Base-by-base conservation (phyloP, 2,329 filamentous ascomycete species). In the Cladosporium austrohemisphaericum region DNA sequence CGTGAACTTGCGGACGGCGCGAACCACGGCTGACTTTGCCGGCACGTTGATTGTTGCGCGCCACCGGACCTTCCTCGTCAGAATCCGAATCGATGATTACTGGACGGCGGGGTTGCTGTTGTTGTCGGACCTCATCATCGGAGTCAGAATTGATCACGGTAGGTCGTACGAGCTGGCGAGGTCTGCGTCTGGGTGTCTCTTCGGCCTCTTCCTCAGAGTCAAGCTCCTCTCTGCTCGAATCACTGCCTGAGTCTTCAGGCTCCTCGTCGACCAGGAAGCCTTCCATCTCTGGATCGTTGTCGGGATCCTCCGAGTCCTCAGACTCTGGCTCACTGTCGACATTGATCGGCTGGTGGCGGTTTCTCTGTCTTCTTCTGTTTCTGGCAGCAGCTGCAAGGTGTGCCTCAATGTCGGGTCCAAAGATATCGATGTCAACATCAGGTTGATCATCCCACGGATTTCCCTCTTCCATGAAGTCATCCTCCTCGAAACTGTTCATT, bases 201-300 rank as follows among this genome's bases (percentile, higher is more conserved):
- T 50, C 44, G 14, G 37, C 37, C 16, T 51, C 53, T 5, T 49
- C 46, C 18, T 61, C 59, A 19, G 58, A 57, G 36, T 59, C 56
- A 5, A 56, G 57, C 6, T 60, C 43, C 23, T 55, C 52, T 19
- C 50, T 38, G 19, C 48, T 48, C n/a, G 19, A 26, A 11, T 45
- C 49, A 22, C 31, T 44, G 6, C 51, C 45, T 5, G 45, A 41
- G 5, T 31, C 52, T 16, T 53, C 48, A 16, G 19, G n/a, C 16
- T 41, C 52, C 2, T 48, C 56, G 36, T 52, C 26, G 19, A 43
- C 57, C 11, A 55, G 50, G 41, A 58, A 57, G 22, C 52, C 52
- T 5, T 55, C 51, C 49, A 57, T 35, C 6, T 57, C 49, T 23
- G 55, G 41, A 16, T 55, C 53, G 16, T 55, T 45, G 16, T 59